Base-by-base conservation (phyloP, 2,329 filamentous ascomycete genomes). In the Hypoxylon sp. region DNA sequence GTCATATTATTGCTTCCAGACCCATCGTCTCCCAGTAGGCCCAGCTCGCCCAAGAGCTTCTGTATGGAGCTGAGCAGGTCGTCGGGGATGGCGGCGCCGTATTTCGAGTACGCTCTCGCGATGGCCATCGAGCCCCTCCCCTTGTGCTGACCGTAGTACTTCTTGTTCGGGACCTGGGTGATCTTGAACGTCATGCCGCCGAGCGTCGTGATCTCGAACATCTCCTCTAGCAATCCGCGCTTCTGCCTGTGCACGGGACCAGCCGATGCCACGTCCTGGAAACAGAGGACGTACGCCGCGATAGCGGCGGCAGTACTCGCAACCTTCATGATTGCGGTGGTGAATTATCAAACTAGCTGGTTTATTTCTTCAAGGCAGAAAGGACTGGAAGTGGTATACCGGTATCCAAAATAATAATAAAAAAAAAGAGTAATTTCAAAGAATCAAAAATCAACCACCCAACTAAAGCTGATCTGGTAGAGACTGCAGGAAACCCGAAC, bases 181-280 rank as follows among this genome's bases (percentile, higher is more conserved):
- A 79, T 66, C 52, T 72, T 72, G 58, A 79, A 76, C n/a, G 71
- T 72, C 57, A 71, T 67, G 8, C 77, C 76, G n/a, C 74, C 76
- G 8, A 76, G 62, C 1, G 69, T 73, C n/a, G 72, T 67, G 13
- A 76, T 69, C 43, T 73, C 65, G 53, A 74, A 69, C 42, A 68
- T 62, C 27, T 68, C 51, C 24, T 65, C 67, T 53, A 62, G 46
- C 18, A 51, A 15, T 18, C 66, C 65, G 23, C 69, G 60, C 49
- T 69, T 68, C 13, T 65, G 67, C 47, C 69, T 64, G 3, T 61
- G 65, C n/a, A 66, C 66, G 11, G 72, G 71, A 24, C 69, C 71
- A 29, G 70, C 68, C 40, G 58, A 63, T 23, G 66, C 72, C 58
- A 72, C 49, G 37, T 63, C 59, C 26, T 65, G 57, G 42, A 66